A percentile compares a stretch with the other conserved stretches of the same genome.
Conservation (phyloP, 106 monocot genomes). For the Allium fistulosum region DNA sequence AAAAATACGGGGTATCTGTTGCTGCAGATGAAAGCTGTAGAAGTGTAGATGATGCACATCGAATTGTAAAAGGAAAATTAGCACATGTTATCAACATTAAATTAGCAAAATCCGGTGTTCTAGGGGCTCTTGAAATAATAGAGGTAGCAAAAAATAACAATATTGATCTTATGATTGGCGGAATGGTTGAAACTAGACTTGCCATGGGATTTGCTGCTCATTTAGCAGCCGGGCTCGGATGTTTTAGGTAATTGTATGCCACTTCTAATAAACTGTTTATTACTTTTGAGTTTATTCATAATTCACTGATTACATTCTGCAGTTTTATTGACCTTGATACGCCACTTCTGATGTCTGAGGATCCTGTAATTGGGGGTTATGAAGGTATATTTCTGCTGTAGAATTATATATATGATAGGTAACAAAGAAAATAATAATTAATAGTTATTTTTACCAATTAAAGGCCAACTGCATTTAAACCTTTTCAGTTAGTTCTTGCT, state of each 20-base stretch:
- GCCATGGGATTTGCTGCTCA: slow-evolving; percentile 95
- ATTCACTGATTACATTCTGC: slow-evolving; percentile 44
- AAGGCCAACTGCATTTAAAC: too few species aligned
- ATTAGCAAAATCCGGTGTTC: slow-evolving; percentile 76
- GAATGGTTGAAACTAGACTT: slow-evolving; percentile 96
- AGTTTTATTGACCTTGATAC: slow-evolving; percentile 95
- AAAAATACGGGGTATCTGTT: slow-evolving; percentile 65
- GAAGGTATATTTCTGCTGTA: slow-evolving; percentile 41
- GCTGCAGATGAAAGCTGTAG: slow-evolving; percentile 98
- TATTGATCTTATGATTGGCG: slow-evolving; percentile 80
- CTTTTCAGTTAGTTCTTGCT: too few species aligned
- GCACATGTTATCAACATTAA: slow-evolving; percentile 97
- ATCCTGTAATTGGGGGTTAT: slow-evolving; percentile 87
- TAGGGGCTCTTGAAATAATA: slow-evolving; percentile 76
- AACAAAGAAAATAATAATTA: too few species aligned
- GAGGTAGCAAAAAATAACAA: slow-evolving; percentile 42
- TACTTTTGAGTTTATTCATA: neutral
- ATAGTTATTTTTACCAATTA: too few species aligned
- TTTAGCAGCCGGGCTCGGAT: slow-evolving; percentile 84
- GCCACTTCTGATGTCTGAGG: slow-evolving; percentile 70
- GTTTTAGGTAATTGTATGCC: slow-evolving; percentile 54
- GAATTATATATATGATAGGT: neutral
- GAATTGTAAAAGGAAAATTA: slow-evolving; percentile 64
- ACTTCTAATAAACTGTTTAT: neutral
- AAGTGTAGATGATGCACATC: slow-evolving; percentile 67